A percentile compares a stretch with the other conserved stretches of the same genome.
Conservation (phyloP, 2,329 filamentous ascomycete species). For the Scedosporium dehoogii region DNA sequence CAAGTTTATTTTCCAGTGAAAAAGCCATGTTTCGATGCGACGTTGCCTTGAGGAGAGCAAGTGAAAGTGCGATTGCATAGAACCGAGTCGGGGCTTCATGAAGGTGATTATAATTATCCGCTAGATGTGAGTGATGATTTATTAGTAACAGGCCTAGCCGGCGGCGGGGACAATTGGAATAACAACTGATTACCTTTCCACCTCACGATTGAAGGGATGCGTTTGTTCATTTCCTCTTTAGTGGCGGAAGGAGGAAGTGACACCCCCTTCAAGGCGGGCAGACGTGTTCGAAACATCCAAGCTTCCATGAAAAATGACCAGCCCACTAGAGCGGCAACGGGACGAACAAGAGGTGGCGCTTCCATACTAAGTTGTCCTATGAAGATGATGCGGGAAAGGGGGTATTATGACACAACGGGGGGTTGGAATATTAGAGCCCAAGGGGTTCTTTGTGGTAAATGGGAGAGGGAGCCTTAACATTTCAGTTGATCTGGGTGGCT, state of each 20-base stretch:
- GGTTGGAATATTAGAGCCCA: neutral
- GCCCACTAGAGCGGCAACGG: slow-evolving; percentile 6
- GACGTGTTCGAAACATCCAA: slow-evolving; percentile 6
- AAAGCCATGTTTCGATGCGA: neutral
- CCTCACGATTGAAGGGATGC: slow-evolving; percentile 17
- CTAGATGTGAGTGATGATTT: slow-evolving; percentile 6
- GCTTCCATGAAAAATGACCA: slow-evolving; percentile 9
- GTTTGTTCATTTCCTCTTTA: slow-evolving; percentile 15
- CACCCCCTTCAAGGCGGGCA: slow-evolving; percentile 9
- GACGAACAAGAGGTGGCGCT: slow-evolving; percentile 5
- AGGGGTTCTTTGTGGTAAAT: neutral
- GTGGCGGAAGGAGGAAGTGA: slow-evolving; percentile 11
- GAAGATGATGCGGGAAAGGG: too few relatives aligned
- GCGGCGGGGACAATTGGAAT: neutral
- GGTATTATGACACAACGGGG: too few relatives aligned
- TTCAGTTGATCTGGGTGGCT: neutral
- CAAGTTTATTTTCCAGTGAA: slow-evolving; percentile 16
- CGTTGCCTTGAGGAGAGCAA: slow-evolving; percentile 17
- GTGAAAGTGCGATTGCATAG: slow-evolving; percentile 26
- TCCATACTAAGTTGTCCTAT: neutral
- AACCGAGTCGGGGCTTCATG: slow-evolving; percentile 33
- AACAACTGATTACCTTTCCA: slow-evolving; percentile 15
- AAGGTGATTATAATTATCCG: slow-evolving; percentile 33
- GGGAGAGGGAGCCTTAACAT: neutral
- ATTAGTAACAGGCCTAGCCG: neutral